Base-by-base conservation (phyloP, 352 stramenopile species). In the Pythium periplocum region DNA sequence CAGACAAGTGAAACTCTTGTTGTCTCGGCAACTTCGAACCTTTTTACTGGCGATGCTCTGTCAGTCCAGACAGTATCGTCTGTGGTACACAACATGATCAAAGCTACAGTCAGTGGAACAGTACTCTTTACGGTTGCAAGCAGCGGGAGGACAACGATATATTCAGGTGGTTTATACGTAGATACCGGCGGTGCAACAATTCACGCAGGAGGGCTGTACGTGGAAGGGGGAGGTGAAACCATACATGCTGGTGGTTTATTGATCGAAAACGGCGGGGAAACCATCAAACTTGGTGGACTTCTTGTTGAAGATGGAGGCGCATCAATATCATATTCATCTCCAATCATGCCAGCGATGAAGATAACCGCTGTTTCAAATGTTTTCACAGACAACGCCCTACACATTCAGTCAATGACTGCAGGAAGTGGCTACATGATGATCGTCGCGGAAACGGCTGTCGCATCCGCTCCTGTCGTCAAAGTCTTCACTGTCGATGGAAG, bases 101-200 rank as follows among this genome's bases (percentile, higher is more conserved):
- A 73, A 54, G 53, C 66, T 3, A 68, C 62, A 2, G 43, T 60
- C 6, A 53, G 43, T n/a, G 45, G 49, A 17, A 46, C 69, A 4
- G 49, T 66, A 26, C 32, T 87, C 7, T 70, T 90, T 51, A 67
- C 63, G 17, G 68, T 90, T 32, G 53, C 34, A 4, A 71, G 78
- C 32, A 67, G 71, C 0, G 81, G 81, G 3, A 33, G 59, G 32
- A 80, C 84, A 33, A 78, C 64, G 4, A 77, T 90, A 34, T 61
- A 48, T 4, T 45, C 61, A 43, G 61, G 63, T 34, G 76, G 73
- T 2, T 55, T 90, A 10, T 9, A 54, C 12, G 61, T 86, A 37
- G n/a, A n/a, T 1, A 30, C 42, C 48, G 77, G 74, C 12, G 81
- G 81, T 4, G 64, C 67, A 31, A 78, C 53, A 7, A 64, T 89